Conservation (phyloP, 2,329 filamentous ascomycete genomes). For the Fusarium armeniacum region DNA sequence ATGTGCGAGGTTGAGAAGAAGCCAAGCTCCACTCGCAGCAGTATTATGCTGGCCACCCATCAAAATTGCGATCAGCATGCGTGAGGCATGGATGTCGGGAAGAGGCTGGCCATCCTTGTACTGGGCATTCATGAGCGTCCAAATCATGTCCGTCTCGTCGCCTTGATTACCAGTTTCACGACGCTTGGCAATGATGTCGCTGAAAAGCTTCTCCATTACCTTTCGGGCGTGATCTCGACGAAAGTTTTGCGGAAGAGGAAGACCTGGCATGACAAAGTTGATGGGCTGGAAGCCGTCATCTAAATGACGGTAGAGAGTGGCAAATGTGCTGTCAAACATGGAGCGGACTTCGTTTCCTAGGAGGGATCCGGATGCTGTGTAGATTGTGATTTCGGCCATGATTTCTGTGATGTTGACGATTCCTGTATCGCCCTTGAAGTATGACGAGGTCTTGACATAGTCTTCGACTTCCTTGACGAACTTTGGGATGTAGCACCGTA, state of each 20-base stretch:
- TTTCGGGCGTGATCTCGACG: conserved; percentile 82
- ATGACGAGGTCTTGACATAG: conserved; percentile 75
- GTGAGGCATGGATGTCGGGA: conserved; percentile 84
- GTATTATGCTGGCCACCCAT: conserved; percentile 94
- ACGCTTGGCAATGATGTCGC: conserved; percentile 81
- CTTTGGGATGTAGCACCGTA: conserved; percentile 80
- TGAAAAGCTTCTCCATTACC: conserved; percentile 84
- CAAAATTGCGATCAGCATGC: conserved; percentile 92
- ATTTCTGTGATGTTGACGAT: conserved; percentile 78
- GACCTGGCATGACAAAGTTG: conserved; percentile 91
- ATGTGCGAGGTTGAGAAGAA: conserved; percentile 83
- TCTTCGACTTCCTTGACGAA: conserved; percentile 80
- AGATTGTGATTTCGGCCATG: conserved; percentile 89
- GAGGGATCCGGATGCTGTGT: conserved; percentile 87
- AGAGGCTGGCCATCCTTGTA: conserved; percentile 85
- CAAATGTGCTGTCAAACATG: conserved; percentile 83
- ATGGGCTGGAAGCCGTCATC: conserved; percentile 90
- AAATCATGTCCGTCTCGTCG: conserved; percentile 81
- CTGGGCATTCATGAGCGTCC: conserved; percentile 84
- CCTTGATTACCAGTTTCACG: conserved; percentile 66
- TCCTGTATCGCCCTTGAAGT: conserved; percentile 77
- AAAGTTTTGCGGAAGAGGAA: conserved; percentile 86
- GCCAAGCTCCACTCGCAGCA: conserved; percentile 86
- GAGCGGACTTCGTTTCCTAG: conserved; percentile 86
- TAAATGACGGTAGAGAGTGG: conserved; percentile 85